Conservation (phyloP, 176 grass and related monocot genomes). For the Carex parvula region DNA sequence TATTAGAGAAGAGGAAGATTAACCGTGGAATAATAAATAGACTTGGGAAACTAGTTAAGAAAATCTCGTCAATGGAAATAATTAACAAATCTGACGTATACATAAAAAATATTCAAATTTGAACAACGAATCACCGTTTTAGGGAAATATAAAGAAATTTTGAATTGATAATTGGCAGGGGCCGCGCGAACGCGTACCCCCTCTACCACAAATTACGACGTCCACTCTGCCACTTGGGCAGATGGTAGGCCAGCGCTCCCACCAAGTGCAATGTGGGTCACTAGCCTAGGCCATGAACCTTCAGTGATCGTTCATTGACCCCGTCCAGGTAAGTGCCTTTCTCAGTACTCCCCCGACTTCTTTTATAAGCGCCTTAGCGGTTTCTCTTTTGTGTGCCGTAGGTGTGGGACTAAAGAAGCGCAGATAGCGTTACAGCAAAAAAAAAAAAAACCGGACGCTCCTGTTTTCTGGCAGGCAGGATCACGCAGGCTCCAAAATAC, state of each 20-base stretch:
- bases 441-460: neutral
- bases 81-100: neutral
- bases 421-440: neutral
- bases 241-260: constrained; percentile 32
- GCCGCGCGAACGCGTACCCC: constrained; percentile 67
- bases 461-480: neutral
- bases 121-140: no score
- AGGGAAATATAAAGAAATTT: neutral
- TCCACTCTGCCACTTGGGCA: constrained; percentile 34
- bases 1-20: neutral
- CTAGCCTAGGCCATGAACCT: constrained; percentile 35
- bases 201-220: constrained; percentile 71
- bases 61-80: neutral
- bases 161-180: constrained; percentile 10
- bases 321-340: constrained; percentile 48
- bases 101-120: no score
- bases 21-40: no score
- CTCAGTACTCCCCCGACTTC: neutral
- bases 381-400: no score
- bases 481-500: no score
- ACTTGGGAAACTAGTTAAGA: no score
- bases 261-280: constrained; percentile 32
- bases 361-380: neutral
- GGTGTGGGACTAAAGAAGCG: neutral
- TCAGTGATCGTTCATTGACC: constrained; percentile 32